These are phyloP conservation scores for Pilasporangium apinafurcum DNA, from an alignment of 352 stramenopile species.

Conservation along the genomic window DNA sequence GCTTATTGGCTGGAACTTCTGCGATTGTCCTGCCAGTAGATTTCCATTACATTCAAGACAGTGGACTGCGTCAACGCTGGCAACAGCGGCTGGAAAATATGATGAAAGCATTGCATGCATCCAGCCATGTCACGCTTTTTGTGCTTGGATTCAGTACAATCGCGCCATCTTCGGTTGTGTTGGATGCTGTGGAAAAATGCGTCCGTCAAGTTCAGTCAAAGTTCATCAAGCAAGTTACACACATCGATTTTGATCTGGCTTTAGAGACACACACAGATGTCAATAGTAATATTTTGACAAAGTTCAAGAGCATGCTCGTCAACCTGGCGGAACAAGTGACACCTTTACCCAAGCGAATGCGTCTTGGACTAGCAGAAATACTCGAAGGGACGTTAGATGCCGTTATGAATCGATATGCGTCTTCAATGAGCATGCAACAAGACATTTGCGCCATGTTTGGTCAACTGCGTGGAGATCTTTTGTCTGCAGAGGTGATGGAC, in stretches of 20 bases:
- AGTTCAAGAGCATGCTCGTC: constrained; percentile 22
- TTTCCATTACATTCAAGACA: constrained; percentile 29
- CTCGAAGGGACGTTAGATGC: constrained; percentile 24
- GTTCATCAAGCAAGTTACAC: constrained; percentile 11
- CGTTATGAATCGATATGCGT: constrained; percentile 24
- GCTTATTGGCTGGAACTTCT: constrained; percentile 30
- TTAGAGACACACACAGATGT: too few species aligned
- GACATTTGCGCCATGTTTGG: constrained; percentile 11
- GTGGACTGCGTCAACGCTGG: constrained; percentile 22
- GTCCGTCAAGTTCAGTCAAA: constrained; percentile 17
- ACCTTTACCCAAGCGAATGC: constrained; percentile 7
- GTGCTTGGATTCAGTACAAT: constrained; percentile 38
- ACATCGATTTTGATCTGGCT: constrained; percentile 9
- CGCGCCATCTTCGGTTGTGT: constrained; percentile 6
- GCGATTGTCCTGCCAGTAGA: constrained; percentile 53
- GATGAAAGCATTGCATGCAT: constrained; percentile 18
- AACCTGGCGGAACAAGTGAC: constrained; percentile 3
- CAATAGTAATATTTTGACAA: too few species aligned
- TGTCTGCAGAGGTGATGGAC: constrained; percentile 6
- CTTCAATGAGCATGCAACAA: constrained; percentile 16
- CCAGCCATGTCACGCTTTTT: constrained; percentile 24
- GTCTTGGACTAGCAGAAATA: constrained; percentile 31
- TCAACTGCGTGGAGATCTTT: constrained; percentile 3
- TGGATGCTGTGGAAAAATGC: constrained; percentile 17
- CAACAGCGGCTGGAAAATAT: constrained; percentile 32